Percentiles rank a stretch among this genome's conserved stretches.
Conservation (phyloP, 83 land plant species). For the Diphasiastrum complanatum region DNA sequence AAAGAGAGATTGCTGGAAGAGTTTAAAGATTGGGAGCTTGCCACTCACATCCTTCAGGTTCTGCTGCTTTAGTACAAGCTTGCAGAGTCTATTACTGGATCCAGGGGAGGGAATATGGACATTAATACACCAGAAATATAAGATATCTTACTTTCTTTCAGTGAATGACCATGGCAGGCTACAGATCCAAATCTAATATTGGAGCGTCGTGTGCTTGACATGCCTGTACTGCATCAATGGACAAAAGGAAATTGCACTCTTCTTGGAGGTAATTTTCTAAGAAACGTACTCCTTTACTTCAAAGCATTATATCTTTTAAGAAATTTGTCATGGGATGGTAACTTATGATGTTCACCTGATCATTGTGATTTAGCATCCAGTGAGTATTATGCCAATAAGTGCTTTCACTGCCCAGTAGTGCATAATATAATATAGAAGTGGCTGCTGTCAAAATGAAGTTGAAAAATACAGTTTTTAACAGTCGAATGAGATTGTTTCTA, state of each 20-base stretch:
- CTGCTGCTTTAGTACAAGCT: neutral
- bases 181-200: constrained; percentile 40
- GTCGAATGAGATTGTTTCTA: no score
- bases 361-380: no score
- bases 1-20: constrained; percentile 37
- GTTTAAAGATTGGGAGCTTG: constrained; percentile 38
- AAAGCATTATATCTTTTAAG: neutral
- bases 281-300: neutral
- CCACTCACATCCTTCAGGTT: constrained; percentile 38
- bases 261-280: constrained; percentile 28
- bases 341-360: constrained; percentile 7
- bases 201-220: constrained; percentile 42
- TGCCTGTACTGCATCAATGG: constrained; percentile 43
- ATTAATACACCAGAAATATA: no score
- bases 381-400: no score
- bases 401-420: no score
- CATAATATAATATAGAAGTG: no score
- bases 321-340: no score
- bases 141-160: no score
- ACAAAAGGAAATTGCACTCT: constrained; percentile 27
- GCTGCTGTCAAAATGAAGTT: no score
- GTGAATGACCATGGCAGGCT: constrained; percentile 36
- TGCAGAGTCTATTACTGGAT: no score
- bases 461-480: no score
- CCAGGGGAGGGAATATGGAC: no score